phyloP scores from a whole-genome alignment of 345 rosid species.

The Laguncularia racemosa region DNA sequence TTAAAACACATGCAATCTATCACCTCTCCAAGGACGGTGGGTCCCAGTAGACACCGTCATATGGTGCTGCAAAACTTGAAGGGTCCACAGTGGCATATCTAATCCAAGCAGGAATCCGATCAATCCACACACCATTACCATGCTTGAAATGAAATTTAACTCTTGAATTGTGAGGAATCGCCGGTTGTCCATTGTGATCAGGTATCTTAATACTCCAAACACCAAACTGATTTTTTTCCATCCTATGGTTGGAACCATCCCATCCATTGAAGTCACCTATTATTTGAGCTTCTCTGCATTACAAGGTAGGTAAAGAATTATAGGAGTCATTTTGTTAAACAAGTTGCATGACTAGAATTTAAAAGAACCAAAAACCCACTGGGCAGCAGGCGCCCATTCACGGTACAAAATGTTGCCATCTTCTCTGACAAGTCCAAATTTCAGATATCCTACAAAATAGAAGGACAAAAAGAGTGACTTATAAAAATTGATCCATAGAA shows the following conservation, averaged over 20 bases:
- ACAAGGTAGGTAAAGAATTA: constrained; percentile 7
- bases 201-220: constrained; percentile 65
- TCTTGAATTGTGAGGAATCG: constrained; percentile 67
- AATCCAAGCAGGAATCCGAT: constrained; percentile 78
- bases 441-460: constrained; percentile 46
- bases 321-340: constrained; percentile 9
- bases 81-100: constrained; percentile 63
- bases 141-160: constrained; percentile 67
- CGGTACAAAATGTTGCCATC: constrained; percentile 50
- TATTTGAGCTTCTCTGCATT: constrained; percentile 62
- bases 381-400: constrained; percentile 89
- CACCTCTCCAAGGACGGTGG: constrained; percentile 67
- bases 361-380: constrained; percentile 30
- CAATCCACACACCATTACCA: constrained; percentile 51
- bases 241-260: constrained; percentile 64
- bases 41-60: constrained; percentile 78
- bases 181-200: constrained; percentile 46
- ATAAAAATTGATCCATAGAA: background rate
- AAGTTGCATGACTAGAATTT: background rate
- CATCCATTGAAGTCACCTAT: constrained; percentile 79
- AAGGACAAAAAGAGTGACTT: constrained; percentile 1
- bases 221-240: constrained; percentile 71
- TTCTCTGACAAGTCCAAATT: constrained; percentile 66
- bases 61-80: constrained; percentile 55
- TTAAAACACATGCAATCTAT: background rate